Base-by-base conservation (phyloP, 257 asterid genomes). In the Salvia miltiorrhiza region DNA sequence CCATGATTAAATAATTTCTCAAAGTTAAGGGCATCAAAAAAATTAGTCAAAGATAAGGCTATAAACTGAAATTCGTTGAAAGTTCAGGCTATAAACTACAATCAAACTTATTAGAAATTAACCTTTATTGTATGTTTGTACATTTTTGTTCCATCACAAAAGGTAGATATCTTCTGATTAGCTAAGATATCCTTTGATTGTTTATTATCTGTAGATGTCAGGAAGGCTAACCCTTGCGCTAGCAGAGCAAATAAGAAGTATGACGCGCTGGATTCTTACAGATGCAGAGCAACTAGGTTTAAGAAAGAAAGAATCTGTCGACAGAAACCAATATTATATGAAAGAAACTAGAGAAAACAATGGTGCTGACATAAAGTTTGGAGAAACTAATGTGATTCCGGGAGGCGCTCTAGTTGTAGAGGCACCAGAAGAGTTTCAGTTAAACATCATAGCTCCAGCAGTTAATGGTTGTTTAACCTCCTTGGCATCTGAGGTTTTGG, bases 151-250 rank as follows among this genome's bases (percentile, higher is more conserved):
- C 35, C 9, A 47, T 41, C 44, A n/a, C 19, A 37, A n/a, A n/a
- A n/a, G n/a, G n/a, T n/a, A n/a, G n/a, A n/a, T n/a, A n/a, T n/a
- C 35, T 19, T 73, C 62, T 28, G 37, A 68, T 74, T 56, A 60
- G 49, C 65, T 35, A 35, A 53, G 62, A 26, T 71, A 21, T 53
- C 12, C 81, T 77, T 77, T 79, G 52, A 76, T 80, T 67, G 37
- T 69, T 43, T 71, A 48, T 45, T 67, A 57, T 30, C 61, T 63
- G 43, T 72, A 92, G 98, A 78, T 85, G 73, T 62, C 93, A 73
- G 91, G 85, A 75, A 75, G 71, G 82, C 74, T 83, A 39, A 83
- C 64, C 35, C 82, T 77, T 62, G 84, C 84, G 48, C 69, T 87
- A 77, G 63, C 82, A 55, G 81, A 76, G 71, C 89, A 80, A 39